These are phyloP conservation scores for Delonix regia DNA, from an alignment of 306 rosid species.

Conservation along the genomic window DNA sequence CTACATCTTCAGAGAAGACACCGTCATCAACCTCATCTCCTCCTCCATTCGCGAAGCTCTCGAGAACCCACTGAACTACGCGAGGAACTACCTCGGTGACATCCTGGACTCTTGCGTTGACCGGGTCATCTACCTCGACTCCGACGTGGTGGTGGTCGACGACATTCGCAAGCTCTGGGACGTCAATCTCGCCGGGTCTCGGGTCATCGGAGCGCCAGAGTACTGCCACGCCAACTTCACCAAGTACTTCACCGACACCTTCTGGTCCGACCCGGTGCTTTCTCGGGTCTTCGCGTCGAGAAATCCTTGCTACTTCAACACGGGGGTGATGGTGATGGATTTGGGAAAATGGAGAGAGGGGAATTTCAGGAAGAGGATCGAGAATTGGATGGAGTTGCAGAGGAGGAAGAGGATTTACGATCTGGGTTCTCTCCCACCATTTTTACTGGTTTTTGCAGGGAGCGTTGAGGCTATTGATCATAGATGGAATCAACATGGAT, in stretches of 20 bases:
- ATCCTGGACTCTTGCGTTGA: constrained; percentile 56
- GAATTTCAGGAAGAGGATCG: constrained; percentile 53
- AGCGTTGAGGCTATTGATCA: constrained; percentile 63
- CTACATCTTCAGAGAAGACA: constrained; percentile 65
- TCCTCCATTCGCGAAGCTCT: constrained; percentile 64
- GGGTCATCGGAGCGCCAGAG: constrained; percentile 79
- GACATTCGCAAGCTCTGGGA: constrained; percentile 72
- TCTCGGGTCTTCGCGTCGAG: constrained; percentile 53
- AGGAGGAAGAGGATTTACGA: constrained; percentile 59
- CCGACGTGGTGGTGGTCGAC: constrained; percentile 65
- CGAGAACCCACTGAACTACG: constrained; percentile 75
- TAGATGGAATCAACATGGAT: constrained; percentile 70
- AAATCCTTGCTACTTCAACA: constrained; percentile 67
- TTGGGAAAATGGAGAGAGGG: constrained; percentile 55
- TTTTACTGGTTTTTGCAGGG: constrained; percentile 61
- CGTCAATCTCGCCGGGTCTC: constrained; percentile 35
- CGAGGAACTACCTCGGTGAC: constrained; percentile 69
- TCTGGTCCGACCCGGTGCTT: constrained; percentile 73
- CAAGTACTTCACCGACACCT: constrained; percentile 61
- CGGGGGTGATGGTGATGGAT: constrained; percentile 76
- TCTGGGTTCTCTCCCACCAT: constrained; percentile 68
- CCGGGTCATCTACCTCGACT: constrained; percentile 70
- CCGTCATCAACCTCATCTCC: constrained; percentile 67
- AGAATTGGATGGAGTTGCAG: constrained; percentile 69
- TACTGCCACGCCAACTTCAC: constrained; percentile 79